Base-by-base conservation (phyloP, 2,329 filamentous ascomycete species). In the Xylariaceae sp. region DNA sequence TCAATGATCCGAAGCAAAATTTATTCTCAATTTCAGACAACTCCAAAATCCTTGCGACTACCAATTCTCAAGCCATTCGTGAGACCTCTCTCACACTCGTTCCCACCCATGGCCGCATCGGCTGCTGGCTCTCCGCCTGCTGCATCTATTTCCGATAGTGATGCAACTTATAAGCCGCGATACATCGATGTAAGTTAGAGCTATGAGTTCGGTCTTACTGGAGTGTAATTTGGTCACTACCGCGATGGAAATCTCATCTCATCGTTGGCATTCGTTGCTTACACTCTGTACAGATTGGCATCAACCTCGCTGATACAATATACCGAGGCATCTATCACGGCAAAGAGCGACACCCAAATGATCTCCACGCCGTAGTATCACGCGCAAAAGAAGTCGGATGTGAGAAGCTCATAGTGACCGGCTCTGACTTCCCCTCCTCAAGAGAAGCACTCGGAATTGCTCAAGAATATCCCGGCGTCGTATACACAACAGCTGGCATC, bases 251-350 rank as follows among this genome's bases (percentile, higher is more conserved):
- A 27, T 27, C 7, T 27, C 30, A 19, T 48, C 17, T 31, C 17
- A 40, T 40, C 40, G 44, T 44, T 54, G 18, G 49, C 19, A 39
- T 6, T 42, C n/a, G 38, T 40, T 2, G 44, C n/a, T 35, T 6
- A 17, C 30, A 19, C 36, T 45, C 31, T 27, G 22, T 22, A 39
- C 66, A 86, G 82, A 86, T 99, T 63, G 94, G 92, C 50, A 96
- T 99, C 76, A 99, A 99, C 69, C 80, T 99, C 48, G 88, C 91
- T 46, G 94, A 99, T 64, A 88, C 89, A 45, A 89, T 96, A 52
- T 99, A 92, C 69, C 81, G 82, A 42, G 94, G 94, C 44, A 71
- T 81, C 39, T 95, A 97, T 65, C 86, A 95, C 64, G 89, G 89
- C 62, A 90, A 85, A 54, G 78, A 88, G 58, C 72, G 75, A 22